Evolutionary conservation across 257 asterid genomes (phyloP).

Genomic region (Lycium barbarum): DNA sequence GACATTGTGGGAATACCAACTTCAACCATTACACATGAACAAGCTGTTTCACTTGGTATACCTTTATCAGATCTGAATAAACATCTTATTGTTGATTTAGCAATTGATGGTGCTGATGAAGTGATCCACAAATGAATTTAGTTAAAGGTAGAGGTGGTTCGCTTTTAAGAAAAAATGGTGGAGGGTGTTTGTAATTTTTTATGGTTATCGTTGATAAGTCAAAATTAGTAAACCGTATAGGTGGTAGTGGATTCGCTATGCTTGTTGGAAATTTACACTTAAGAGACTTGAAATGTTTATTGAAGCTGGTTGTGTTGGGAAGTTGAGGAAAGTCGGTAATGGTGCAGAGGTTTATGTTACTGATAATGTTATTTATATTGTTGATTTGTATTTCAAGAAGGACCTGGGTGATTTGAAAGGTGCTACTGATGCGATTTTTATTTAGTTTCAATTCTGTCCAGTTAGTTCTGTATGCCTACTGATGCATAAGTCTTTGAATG

Average conservation of each 20-base stretch:
- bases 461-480: too few relatives aligned
- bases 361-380: constrained; percentile 64
- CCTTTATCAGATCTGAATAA: constrained; percentile 70
- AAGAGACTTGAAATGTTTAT: constrained; percentile 53
- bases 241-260: constrained; percentile 73
- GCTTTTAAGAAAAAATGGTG: constrained; percentile 51
- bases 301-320: constrained; percentile 58
- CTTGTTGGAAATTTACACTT: constrained; percentile 70
- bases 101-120: constrained; percentile 78
- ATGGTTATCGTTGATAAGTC: constrained; percentile 61
- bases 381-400: constrained; percentile 68
- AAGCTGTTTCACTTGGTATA: constrained; percentile 61
- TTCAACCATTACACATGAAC: constrained; percentile 49
- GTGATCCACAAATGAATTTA: constrained; percentile 63
- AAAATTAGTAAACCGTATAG: constrained; percentile 57
- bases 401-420: constrained; percentile 62
- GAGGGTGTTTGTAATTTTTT: constrained; percentile 47
- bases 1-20: constrained; percentile 56
- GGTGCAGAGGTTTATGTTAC: constrained; percentile 52
- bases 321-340: constrained; percentile 44
- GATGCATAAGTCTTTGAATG: too few relatives aligned
- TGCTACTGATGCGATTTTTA: constrained; percentile 65
- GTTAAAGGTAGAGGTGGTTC: constrained; percentile 76
- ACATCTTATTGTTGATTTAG: constrained; percentile 63
- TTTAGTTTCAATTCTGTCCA: too few relatives aligned